Base-by-base conservation (phyloP, 2,329 filamentous ascomycete genomes). In the Fusarium denticulatum region DNA sequence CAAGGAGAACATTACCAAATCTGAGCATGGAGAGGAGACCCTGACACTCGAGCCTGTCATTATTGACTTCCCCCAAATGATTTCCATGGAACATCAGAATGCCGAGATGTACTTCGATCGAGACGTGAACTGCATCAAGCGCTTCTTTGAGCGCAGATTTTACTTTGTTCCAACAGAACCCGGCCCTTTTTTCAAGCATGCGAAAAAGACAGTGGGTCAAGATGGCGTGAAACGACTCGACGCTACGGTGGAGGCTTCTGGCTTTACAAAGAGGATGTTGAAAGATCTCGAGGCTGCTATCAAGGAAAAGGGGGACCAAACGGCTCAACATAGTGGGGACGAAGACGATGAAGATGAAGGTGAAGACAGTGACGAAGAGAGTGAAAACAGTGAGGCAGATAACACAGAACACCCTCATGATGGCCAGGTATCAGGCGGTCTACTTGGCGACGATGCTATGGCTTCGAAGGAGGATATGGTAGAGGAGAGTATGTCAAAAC, bases 1-100 rank as follows among this genome's bases (percentile, higher is more conserved):
- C 81, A 94, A 96, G 80, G 96, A 98, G 81, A 90, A 87, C 62
- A 85, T 80, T 60, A 76, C 77, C 7, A 79, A 75, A 14, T 82
- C 83, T 11, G 82, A 86, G 12, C 80, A 86, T 76, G 80, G 81
- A 5, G 72, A 81, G 46, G 83, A 86, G 76, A 67, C 79, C 1
- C 74, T 93, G 60, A 79, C 75, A 22, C 85, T 97, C 32, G 90
- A 90, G 12, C 96, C 96, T 2, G 90, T 98, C 60, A 85, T 99
- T 50, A 99, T 99, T 78, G 97, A 99, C 84, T 99, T 99, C 80
- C 96, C 96, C 1, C 96, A 99, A 81, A 98, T 98, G 93, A 91
- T 99, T 5, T 98, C 96, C 2, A 94, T 97, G 81, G 94, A 97
- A 76, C 96, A 99, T 80, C 84, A 87, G 40, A 98, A 99, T 79